phyloP scores from a whole-genome alignment of 331 rosid genomes.

The Quercus lobata region DNA sequence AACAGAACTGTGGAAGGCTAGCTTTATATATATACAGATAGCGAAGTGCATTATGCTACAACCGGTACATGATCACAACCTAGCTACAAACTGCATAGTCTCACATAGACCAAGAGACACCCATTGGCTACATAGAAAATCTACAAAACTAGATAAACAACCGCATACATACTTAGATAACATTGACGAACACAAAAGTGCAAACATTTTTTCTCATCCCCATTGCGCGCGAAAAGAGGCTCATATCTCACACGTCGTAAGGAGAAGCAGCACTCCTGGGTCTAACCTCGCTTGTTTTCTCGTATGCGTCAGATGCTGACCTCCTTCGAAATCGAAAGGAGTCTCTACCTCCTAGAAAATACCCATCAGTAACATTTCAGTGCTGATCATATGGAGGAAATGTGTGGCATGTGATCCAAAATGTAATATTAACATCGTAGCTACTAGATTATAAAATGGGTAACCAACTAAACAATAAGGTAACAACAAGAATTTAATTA shows the following conservation, averaged over 20 bases:
- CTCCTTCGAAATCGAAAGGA: conserved; percentile 62
- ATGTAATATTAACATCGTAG: too few species aligned
- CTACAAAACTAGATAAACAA: not conserved
- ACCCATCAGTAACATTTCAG: not conserved
- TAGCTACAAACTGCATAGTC: not conserved
- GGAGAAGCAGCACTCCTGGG: conserved; percentile 56
- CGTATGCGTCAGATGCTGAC: conserved; percentile 70
- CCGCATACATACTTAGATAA: not conserved
- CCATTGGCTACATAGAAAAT: not conserved
- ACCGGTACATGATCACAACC: not conserved
- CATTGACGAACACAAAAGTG: not conserved
- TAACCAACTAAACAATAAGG: too few species aligned
- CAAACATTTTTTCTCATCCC: not conserved
- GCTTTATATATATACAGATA: not conserved
- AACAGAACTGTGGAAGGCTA: too few species aligned
- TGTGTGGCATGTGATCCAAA: not conserved
- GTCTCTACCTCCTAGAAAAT: conserved; percentile 51
- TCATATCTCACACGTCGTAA: conserved; percentile 69
- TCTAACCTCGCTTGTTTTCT: conserved; percentile 50
- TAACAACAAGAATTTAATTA: too few species aligned
- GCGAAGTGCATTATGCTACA: not conserved
- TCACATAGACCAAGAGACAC: not conserved
- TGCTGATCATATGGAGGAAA: not conserved
- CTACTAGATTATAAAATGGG: too few species aligned
- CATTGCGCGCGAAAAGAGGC: not conserved